A percentile compares a stretch with the other conserved stretches of the same genome.
Conservation (phyloP, 2,329 filamentous ascomycete genomes). For the Neurospora sp. region DNA sequence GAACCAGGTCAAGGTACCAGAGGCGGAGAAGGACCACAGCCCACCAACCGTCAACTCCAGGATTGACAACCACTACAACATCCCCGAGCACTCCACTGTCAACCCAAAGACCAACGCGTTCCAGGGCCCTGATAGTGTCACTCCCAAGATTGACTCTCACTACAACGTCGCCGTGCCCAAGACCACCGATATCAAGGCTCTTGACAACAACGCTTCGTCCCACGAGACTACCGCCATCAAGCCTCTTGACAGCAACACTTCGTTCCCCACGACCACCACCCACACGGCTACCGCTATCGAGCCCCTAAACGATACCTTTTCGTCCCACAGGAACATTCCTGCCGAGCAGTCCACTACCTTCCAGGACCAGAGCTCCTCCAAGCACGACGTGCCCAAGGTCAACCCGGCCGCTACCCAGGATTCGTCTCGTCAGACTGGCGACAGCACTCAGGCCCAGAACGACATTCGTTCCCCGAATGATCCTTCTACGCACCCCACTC, state of each 20-base stretch:
- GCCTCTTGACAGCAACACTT: background rate
- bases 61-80: background rate
- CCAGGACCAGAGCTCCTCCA: constrained; percentile 1
- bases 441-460: constrained; percentile 25
- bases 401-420: constrained; percentile 7
- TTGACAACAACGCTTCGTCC: background rate
- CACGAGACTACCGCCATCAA: background rate
- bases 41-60: background rate
- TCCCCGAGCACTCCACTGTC: background rate
- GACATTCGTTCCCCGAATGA: constrained; percentile 31
- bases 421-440: constrained; percentile 11
- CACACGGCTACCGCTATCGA: background rate
- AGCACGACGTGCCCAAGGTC: constrained; percentile 15
- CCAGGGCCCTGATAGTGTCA: too few species aligned
- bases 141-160: background rate
- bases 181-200: constrained; percentile 2
- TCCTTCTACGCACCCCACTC: constrained; percentile 24
- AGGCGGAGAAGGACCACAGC: background rate
- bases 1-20: background rate
- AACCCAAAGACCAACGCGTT: background rate
- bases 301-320: background rate
- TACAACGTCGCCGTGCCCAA: background rate
- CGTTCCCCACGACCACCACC: background rate
- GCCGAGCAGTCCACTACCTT: background rate
- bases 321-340: background rate